Evolutionary conservation across 352 stramenopile genomes (phyloP).

Genomic region (Globisporangium solare): DNA sequence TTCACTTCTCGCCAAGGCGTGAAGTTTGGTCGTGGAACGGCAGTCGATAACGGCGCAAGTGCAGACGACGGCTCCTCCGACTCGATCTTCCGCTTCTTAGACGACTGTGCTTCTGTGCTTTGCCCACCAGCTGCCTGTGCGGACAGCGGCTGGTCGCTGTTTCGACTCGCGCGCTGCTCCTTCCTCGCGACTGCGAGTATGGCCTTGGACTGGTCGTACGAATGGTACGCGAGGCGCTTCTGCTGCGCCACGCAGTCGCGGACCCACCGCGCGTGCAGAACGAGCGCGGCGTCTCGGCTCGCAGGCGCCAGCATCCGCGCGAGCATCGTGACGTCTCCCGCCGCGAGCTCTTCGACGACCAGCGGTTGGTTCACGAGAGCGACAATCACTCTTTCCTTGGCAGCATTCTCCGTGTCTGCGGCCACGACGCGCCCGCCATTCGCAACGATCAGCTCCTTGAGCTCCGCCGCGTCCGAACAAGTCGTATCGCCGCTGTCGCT

Average conservation of each 20-base stretch:
- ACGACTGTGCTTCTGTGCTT: background rate
- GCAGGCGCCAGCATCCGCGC: background rate
- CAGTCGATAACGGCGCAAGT: background rate
- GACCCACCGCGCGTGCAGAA: slow-evolving; percentile 40
- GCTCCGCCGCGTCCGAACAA: slow-evolving; percentile 4
- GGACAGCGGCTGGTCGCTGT: background rate
- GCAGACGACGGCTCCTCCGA: background rate
- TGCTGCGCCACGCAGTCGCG: slow-evolving; percentile 30
- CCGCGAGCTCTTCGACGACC: background rate
- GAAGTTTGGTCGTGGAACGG: slow-evolving; percentile 23
- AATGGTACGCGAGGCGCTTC: slow-evolving; percentile 21
- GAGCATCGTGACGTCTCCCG: slow-evolving; percentile 16
- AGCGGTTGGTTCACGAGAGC: slow-evolving; percentile 13
- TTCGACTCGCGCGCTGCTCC: background rate
- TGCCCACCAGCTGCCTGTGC: no score
- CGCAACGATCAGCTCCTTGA: slow-evolving; percentile 17
- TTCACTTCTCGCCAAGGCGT: slow-evolving; percentile 39
- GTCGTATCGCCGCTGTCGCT: background rate
- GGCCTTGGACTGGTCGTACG: slow-evolving; percentile 11
- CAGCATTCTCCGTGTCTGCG: background rate
- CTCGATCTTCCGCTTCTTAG: slow-evolving; percentile 11
- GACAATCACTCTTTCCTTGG: slow-evolving; percentile 14
- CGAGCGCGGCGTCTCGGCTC: slow-evolving; percentile 6
- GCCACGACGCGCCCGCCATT: slow-evolving; percentile 32
- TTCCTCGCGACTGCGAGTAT: slow-evolving; percentile 1